Conservation (phyloP, 2,329 filamentous ascomycete genomes). For the Curvularia spicifera region DNA sequence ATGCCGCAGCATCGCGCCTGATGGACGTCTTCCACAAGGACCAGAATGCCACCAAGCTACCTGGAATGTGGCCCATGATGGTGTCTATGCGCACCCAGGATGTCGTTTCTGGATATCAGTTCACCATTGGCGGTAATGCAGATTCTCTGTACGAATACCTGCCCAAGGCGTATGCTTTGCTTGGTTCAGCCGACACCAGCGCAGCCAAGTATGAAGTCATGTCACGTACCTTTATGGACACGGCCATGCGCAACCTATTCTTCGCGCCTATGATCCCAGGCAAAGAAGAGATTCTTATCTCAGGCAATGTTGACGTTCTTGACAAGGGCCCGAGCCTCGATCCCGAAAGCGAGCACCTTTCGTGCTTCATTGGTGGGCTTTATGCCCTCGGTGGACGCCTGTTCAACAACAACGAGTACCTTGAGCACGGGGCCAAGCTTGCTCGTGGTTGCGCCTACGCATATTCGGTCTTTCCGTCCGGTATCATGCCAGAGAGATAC, state of each 20-base stretch:
- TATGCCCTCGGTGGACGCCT: conserved; percentile 64
- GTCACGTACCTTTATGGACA: conserved; percentile 52
- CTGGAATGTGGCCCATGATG: conserved; percentile 50
- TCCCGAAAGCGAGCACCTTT: conserved; percentile 63
- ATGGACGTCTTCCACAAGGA: conserved; percentile 38
- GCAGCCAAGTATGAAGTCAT: conserved; percentile 65
- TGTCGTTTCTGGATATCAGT: conserved; percentile 39
- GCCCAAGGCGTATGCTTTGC: conserved; percentile 44
- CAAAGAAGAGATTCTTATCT: conserved; percentile 37
- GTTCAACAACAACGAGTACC: conserved; percentile 59
- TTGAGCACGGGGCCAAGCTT: conserved; percentile 63
- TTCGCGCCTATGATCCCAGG: conserved; percentile 54
- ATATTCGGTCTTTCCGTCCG: conserved; percentile 61
- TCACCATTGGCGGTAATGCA: conserved; percentile 47
- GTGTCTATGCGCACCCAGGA: conserved; percentile 44
- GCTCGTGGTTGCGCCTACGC: conserved; percentile 68
- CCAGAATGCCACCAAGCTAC: conserved; percentile 44
- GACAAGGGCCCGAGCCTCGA: conserved; percentile 35
- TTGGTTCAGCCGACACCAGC: conserved; percentile 52
- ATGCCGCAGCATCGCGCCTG: conserved; percentile 46
- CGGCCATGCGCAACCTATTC: conserved; percentile 55
- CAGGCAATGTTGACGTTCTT: conserved; percentile 44
- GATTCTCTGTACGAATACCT: conserved; percentile 50
- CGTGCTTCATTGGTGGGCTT: conserved; percentile 68
- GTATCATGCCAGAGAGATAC: conserved; percentile 67